A percentile compares a stretch with the other conserved stretches of the same genome.
Conservation (phyloP, 2,329 filamentous ascomycete species). For the Malbranchea zuffiana region DNA sequence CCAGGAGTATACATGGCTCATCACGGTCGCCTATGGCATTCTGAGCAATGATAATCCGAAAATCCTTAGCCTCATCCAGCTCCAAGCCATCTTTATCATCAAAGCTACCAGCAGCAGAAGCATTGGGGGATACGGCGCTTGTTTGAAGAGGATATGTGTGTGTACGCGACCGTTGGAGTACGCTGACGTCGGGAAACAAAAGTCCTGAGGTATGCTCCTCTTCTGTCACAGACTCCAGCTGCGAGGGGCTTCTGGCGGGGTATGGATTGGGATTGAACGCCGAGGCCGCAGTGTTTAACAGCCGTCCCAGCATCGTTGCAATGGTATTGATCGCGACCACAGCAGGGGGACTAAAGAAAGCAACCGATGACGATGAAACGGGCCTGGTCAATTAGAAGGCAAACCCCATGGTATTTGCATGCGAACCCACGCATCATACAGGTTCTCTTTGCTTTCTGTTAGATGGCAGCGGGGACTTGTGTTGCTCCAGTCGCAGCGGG, state of each 20-base stretch:
- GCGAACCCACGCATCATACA: conserved; percentile 5
- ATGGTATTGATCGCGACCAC: not conserved
- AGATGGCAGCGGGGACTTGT: not conserved
- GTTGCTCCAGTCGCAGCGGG: not conserved
- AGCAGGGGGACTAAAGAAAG: not conserved
- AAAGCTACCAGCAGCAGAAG: conserved; percentile 33
- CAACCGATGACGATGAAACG: not conserved
- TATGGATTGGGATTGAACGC: conserved; percentile 34
- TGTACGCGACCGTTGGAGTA: conserved; percentile 32
- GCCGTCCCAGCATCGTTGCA: conserved; percentile 31
- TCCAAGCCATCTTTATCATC: conserved; percentile 40
- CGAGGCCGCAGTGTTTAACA: conserved; percentile 35
- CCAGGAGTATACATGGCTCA: conserved; percentile 36
- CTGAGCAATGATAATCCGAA: conserved; percentile 38
- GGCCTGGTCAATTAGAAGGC: not conserved
- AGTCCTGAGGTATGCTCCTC: conserved; percentile 40
- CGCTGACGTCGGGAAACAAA: conserved; percentile 37
- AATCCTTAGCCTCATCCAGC: conserved; percentile 34
- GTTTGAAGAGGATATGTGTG: conserved; percentile 34
- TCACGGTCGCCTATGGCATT: conserved; percentile 40
- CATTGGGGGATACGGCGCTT: conserved; percentile 34
- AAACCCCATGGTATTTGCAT: conserved; percentile 10
- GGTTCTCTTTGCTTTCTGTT: not conserved
- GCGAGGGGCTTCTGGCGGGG: conserved; percentile 27
- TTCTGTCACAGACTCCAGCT: conserved; percentile 39